Percentiles rank a stretch among this genome's conserved stretches.
These are phyloP conservation scores for Aureobasidium sp. DNA, from an alignment of 2,329 filamentous ascomycete genomes.

Conservation along the genomic window DNA sequence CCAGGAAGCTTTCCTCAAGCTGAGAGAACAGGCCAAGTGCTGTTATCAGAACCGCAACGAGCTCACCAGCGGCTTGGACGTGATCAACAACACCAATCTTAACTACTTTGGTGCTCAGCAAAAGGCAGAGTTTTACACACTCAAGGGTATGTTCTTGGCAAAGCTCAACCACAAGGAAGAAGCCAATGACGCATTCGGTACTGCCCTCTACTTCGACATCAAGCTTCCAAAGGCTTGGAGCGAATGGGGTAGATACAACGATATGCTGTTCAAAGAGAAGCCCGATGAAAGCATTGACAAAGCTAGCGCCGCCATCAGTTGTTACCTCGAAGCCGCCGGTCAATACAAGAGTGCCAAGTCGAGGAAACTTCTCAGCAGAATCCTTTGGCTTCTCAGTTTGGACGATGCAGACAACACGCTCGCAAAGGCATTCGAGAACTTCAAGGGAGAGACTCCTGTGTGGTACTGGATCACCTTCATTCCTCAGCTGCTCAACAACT, in stretches of 20 bases:
- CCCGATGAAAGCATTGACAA: slow-evolving; percentile 64
- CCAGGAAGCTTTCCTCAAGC: slow-evolving; percentile 94
- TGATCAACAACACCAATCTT: slow-evolving; percentile 99
- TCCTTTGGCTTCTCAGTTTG: slow-evolving; percentile 89
- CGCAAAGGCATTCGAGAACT: slow-evolving; percentile 81
- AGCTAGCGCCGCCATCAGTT: slow-evolving; percentile 86
- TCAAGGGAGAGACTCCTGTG: slow-evolving; percentile 92
- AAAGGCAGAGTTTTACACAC: slow-evolving; percentile 97
- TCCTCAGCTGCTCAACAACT: slow-evolving; percentile 83
- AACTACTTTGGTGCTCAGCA: slow-evolving; percentile 95
- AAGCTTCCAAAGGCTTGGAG: slow-evolving; percentile 96
- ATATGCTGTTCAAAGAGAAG: slow-evolving; percentile 89
- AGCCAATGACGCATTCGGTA: slow-evolving; percentile 87
- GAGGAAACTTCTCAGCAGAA: slow-evolving; percentile 82
- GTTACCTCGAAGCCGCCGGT: slow-evolving; percentile 89
- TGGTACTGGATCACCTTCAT: slow-evolving; percentile 99
- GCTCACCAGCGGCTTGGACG: slow-evolving; percentile 83
- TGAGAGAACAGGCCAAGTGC: slow-evolving; percentile 97
- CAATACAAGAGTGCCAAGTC: slow-evolving; percentile 97
- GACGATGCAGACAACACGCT: slow-evolving; percentile 81
- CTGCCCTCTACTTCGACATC: slow-evolving; percentile 91
- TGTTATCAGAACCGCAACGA: slow-evolving; percentile 95
- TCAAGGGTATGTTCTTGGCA: slow-evolving; percentile 98
- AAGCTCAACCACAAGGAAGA: slow-evolving; percentile 86
- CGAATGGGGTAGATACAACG: slow-evolving; percentile 98